Conservation (phyloP, 345 rosid species). For the Rhodomyrtus tomentosa region DNA sequence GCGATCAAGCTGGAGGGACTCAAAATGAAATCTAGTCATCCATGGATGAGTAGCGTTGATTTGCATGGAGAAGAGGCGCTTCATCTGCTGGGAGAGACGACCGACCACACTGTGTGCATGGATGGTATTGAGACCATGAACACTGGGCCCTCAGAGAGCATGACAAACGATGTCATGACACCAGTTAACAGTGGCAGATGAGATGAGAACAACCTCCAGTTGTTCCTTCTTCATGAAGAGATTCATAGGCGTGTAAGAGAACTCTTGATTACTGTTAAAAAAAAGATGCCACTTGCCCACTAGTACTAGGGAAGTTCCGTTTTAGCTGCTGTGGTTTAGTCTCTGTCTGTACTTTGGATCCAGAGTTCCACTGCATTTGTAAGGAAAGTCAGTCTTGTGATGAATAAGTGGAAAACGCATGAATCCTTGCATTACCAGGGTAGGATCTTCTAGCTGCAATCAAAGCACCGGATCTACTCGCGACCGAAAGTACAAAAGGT, state of each 20-base stretch:
- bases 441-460: neutral
- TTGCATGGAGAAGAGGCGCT: neutral
- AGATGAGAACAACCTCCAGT: neutral
- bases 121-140: neutral
- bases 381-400: neutral
- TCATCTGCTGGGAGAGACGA: neutral
- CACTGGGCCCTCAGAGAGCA: neutral
- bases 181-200: neutral
- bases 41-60: neutral
- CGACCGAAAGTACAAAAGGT: neutral
- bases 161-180: neutral
- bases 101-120: neutral
- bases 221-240: too few relatives aligned
- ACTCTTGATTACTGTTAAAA: too few relatives aligned
- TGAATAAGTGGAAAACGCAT: neutral
- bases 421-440: neutral
- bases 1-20: conserved; percentile 9
- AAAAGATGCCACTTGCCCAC: too few relatives aligned
- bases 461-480: neutral
- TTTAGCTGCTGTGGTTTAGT: too few relatives aligned
- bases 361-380: neutral
- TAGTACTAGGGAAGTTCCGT: too few relatives aligned
- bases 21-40: neutral
- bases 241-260: too few relatives aligned
- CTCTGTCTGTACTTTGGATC: neutral